A percentile compares a stretch with the other conserved stretches of the same genome.
These are phyloP conservation scores for Entomortierella chlamydospora DNA, from an alignment of 192 early-diverging fungal genomes.

Conservation along the genomic window DNA sequence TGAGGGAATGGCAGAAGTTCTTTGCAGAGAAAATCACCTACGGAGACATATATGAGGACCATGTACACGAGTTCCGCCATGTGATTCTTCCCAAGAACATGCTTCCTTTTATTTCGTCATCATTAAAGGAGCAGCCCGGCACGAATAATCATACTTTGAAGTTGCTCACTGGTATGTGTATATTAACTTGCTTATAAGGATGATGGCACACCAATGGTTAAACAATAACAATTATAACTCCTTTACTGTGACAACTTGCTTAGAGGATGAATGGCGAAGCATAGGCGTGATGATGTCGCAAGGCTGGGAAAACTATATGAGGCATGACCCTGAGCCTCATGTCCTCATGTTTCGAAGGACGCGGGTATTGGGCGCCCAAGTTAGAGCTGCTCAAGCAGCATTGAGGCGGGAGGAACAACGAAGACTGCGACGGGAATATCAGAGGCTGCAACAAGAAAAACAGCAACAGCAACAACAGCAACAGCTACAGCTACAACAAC, in stretches of 20 bases:
- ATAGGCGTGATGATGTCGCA: conserved; percentile 33
- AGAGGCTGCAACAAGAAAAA: conserved; percentile 4
- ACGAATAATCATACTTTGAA: background rate
- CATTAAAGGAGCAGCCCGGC: background rate
- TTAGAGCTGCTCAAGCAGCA: conserved; percentile 1
- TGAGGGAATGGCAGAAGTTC: background rate
- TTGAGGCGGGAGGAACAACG: background rate
- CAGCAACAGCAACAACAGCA: conserved; percentile 6
- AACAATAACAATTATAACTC: too few species aligned
- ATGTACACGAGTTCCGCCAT: conserved; percentile 40
- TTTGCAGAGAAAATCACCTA: conserved; percentile 15
- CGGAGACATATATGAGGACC: conserved; percentile 19
- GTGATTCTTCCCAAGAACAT: conserved; percentile 32
- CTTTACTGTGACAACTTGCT: too few species aligned
- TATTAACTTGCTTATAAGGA: too few species aligned
- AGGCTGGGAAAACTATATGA: conserved; percentile 31
- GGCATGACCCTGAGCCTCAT: conserved; percentile 49
- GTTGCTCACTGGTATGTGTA: conserved; percentile 22
- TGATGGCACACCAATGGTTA: too few species aligned
- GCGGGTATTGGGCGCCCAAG: background rate
- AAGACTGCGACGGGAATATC: background rate
- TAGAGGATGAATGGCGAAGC: conserved; percentile 30
- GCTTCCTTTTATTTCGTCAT: background rate
- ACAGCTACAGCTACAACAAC: conserved; percentile 3
- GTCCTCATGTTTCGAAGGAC: conserved; percentile 37